Percentiles rank a stretch among this genome's conserved stretches.
Conservation (phyloP, 805 yeast species). For the Ogataea trehalophila region DNA sequence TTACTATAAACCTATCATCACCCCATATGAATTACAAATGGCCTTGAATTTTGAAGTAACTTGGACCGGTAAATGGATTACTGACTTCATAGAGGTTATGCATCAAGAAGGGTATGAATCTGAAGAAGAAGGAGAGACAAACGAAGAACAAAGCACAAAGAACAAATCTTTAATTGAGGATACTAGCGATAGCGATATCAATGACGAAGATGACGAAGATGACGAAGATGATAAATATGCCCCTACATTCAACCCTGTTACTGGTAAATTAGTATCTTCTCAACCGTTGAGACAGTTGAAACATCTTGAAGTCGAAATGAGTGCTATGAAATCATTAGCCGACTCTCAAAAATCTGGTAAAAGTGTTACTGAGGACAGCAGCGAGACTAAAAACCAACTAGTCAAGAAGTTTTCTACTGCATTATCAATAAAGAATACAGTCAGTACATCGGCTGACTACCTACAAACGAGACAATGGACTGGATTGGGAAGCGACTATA, state of each 20-base stretch:
- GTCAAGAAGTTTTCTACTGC: conserved; percentile 54
- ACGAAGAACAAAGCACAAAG: conserved; percentile 4
- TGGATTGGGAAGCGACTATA: conserved; percentile 85
- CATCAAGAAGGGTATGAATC: conserved; percentile 32
- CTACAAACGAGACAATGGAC: conserved; percentile 76
- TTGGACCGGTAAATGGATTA: conserved; percentile 95
- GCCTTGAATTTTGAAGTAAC: conserved; percentile 71
- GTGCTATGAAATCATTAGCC: conserved; percentile 22
- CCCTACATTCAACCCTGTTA: conserved; percentile 86
- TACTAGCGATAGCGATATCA: neutral
- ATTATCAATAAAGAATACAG: conserved; percentile 67
- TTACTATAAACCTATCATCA: conserved; percentile 84
- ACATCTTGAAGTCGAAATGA: conserved; percentile 58
- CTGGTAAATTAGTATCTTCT: conserved; percentile 69
- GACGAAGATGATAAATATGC: conserved; percentile 43
- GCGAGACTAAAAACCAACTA: conserved; percentile 30
- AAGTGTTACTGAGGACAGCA: conserved; percentile 14
- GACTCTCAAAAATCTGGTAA: conserved; percentile 15
- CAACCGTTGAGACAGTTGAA: conserved; percentile 67
- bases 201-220: conserved; percentile 16
- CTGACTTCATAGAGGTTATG: conserved; percentile 61
- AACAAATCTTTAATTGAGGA: too few species aligned
- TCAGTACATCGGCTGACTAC: conserved; percentile 81
- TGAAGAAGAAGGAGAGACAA: conserved; percentile 21
- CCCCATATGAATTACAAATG: conserved; percentile 85